These are phyloP conservation scores for Euphorbia schlechtendalii DNA, from an alignment of 441 rosid species.

Conservation along the genomic window DNA sequence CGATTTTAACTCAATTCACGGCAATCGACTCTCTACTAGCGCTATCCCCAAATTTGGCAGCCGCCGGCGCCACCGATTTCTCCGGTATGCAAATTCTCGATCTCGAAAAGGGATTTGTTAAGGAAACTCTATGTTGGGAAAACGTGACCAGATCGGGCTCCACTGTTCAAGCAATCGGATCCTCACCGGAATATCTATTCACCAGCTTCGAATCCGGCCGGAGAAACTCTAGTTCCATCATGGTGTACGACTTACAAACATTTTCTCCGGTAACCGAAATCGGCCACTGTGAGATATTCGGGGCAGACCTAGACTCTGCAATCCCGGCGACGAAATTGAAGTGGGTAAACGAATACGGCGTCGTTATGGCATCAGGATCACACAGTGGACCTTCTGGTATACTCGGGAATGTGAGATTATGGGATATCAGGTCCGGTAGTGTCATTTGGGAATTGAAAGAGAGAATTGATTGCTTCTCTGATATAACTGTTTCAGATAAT, in stretches of 20 bases:
- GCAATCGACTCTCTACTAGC: conserved; percentile 75
- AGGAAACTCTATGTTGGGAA: conserved; percentile 57
- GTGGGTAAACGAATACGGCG: conserved; percentile 52
- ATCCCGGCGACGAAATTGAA: conserved; percentile 72
- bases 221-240: conserved; percentile 67
- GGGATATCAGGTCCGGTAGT: conserved; percentile 73
- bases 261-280: conserved; percentile 61
- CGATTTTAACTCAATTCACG: conserved; percentile 65
- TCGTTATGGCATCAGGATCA: conserved; percentile 84
- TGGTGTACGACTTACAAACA: conserved; percentile 66
- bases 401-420: conserved; percentile 53
- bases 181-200: conserved; percentile 47
- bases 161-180: conserved; percentile 77
- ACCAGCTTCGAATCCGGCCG: conserved; percentile 84
- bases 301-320: conserved; percentile 67
- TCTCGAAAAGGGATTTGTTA: conserved; percentile 52
- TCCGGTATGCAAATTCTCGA: conserved; percentile 81
- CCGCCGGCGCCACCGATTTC: conserved; percentile 84
- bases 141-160: conserved; percentile 58
- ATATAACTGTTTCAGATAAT: conserved; percentile 59
- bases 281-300: conserved; percentile 59
- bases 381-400: conserved; percentile 76
- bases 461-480: conserved; percentile 71
- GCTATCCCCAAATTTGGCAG: conserved; percentile 46
- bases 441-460: conserved; percentile 74